Base-by-base conservation (phyloP, 768 basidiomycete genomes). In the Lactarius psammicola region DNA sequence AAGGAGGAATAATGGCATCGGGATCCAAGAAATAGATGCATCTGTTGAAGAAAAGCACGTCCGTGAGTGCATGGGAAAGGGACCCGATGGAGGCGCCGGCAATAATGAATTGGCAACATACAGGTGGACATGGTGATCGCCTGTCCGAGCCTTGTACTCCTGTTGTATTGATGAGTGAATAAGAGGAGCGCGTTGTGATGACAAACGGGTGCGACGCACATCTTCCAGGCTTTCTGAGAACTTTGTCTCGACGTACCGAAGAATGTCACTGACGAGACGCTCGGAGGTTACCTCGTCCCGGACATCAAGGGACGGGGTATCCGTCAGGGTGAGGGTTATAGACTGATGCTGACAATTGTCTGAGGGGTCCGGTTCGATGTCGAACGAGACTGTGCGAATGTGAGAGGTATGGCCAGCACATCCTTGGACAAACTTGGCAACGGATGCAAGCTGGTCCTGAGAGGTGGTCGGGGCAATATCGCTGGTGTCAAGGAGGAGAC, bases 1-100 rank as follows among this genome's bases (percentile, higher is more conserved):
- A 81, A 38, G 87, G 88, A 63, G 89, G 89, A 65, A 90, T 81
- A 71, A 93, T 90, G 75, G 81, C 74, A 80, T 90, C 89, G 62
- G 92, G 92, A 82, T 93, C 89, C 77, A 94, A 79, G 78, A 94
- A 90, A 78, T 94, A 94, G 65, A 94, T 86, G 72, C 91, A 93
- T 66, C 91, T 92, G 77, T 63, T 69, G 42, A 28, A 15, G 36
- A 51, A 42, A 62, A 55, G 54, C 8, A 56, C 26, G 67, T 23
- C 34, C 34, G 55, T 72, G 62, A 70, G 71, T 33, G 38, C 56
- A 67, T 56, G 66, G 59, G 60, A 58, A 64, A 57, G 38, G 44
- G 55, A 63, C 33, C n/a, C 7, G 38, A 30, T 26, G 51, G 59
- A 49, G 62, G 53, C 64, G 44, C 64, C 67, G 57, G 56, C 59